Conservation (phyloP, 305 asterid genomes). For the Fraxinus baroniana region DNA sequence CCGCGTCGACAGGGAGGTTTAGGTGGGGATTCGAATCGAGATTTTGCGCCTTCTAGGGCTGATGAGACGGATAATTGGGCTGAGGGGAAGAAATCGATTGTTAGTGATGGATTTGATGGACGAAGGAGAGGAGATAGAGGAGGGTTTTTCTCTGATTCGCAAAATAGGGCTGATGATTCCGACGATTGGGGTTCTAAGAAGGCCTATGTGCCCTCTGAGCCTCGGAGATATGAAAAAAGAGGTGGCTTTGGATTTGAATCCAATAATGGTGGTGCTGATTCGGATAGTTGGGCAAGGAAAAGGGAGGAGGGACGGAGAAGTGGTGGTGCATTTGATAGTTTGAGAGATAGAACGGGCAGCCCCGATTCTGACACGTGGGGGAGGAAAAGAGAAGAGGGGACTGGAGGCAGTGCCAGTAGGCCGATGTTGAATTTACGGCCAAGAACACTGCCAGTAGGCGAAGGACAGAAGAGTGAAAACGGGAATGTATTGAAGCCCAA, state of each 20-base stretch:
- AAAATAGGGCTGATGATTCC: conserved; percentile 75
- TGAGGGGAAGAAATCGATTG: conserved; percentile 49
- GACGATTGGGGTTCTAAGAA: conserved; percentile 82
- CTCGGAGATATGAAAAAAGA: conserved; percentile 56
- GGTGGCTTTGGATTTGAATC: conserved; percentile 78
- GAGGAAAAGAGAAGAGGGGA: conserved; percentile 36
- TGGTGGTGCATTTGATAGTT: conserved; percentile 20
- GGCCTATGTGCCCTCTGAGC: conserved; percentile 64
- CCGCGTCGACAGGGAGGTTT: conserved; percentile 62
- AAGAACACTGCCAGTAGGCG: conserved; percentile 35
- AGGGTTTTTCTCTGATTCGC: conserved; percentile 34
- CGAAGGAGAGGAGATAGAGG: conserved; percentile 76
- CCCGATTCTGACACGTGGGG: conserved; percentile 39
- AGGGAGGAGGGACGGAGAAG: conserved; percentile 59
- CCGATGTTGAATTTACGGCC: conserved; percentile 50
- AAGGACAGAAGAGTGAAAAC: conserved; percentile 10
- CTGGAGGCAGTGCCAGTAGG: conserved; percentile 32
- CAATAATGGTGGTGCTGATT: conserved; percentile 56
- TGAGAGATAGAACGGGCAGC: background rate
- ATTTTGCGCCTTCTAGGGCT: conserved; percentile 70
- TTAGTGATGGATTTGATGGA: conserved; percentile 57
- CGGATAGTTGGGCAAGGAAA: conserved; percentile 63
- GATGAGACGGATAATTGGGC: conserved; percentile 95
- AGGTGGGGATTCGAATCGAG: conserved; percentile 57
- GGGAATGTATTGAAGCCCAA: conserved; percentile 43